Evolutionary conservation across 1,284 basidiomycete species (phyloP).

Genomic region (Tilletiopsis washingtonensis): DNA sequence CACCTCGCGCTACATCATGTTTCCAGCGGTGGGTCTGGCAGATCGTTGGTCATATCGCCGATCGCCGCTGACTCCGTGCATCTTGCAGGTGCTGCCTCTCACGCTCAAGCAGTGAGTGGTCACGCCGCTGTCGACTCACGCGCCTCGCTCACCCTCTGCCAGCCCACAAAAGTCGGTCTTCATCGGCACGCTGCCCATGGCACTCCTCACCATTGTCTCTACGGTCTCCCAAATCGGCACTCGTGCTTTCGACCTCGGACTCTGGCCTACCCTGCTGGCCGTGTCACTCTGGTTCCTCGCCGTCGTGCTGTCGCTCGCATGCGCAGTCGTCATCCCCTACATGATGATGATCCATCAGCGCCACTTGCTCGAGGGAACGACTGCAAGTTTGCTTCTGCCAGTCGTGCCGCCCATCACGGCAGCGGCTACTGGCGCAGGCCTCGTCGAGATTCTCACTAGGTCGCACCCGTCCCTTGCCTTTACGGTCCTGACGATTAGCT

Average conservation of each 20-base stretch:
- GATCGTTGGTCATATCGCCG: too few species aligned
- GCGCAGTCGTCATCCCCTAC: constrained; percentile 26
- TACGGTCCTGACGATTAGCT: constrained; percentile 27
- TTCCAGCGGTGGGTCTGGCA: too few species aligned
- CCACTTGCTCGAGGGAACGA: constrained; percentile 31
- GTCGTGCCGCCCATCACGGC: constrained; percentile 37
- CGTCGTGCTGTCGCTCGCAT: constrained; percentile 14
- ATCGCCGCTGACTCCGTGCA: constrained; percentile 27
- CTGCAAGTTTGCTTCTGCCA: constrained; percentile 28
- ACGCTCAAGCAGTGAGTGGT: constrained; percentile 25
- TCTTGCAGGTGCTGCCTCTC: constrained; percentile 28
- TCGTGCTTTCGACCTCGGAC: constrained; percentile 17
- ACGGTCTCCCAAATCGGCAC: constrained; percentile 29
- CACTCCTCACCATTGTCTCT: constrained; percentile 28
- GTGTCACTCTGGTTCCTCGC: constrained; percentile 27
- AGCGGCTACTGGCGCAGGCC: constrained; percentile 21
- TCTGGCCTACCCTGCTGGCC: constrained; percentile 18
- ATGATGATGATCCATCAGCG: constrained; percentile 36
- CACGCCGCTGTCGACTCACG: neutral
- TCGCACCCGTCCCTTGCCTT: constrained; percentile 25
- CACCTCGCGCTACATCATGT: constrained; percentile 10
- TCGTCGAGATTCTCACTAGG: constrained; percentile 20
- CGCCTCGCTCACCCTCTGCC: neutral
- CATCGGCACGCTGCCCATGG: constrained; percentile 33
- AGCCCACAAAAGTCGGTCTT: constrained; percentile 29